These are phyloP conservation scores for Citrus hindsii DNA, from an alignment of 345 rosid genomes.

Conservation along the genomic window DNA sequence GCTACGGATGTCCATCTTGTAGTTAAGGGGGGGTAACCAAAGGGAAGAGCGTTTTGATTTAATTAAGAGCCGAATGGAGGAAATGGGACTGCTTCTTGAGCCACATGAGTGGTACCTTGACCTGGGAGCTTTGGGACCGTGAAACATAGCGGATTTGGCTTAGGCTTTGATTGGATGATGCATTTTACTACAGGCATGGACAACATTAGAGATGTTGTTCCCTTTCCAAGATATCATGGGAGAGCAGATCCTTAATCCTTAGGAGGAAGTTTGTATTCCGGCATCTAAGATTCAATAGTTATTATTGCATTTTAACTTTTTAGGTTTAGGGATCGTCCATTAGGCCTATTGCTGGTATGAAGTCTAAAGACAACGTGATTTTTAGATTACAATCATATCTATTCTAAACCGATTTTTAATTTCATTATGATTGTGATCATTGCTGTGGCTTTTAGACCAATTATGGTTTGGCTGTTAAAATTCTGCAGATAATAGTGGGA, in stretches of 20 bases:
- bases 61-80: slow-evolving; percentile 57
- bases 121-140: slow-evolving; percentile 80
- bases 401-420: no score
- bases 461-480: no score
- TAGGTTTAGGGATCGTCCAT: no score
- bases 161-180: slow-evolving; percentile 89
- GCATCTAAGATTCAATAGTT: neutral
- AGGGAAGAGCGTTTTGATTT: slow-evolving; percentile 79
- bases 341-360: no score
- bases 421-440: no score
- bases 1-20: slow-evolving; percentile 53
- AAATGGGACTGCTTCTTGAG: slow-evolving; percentile 68
- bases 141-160: slow-evolving; percentile 84
- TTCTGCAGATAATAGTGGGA: no score
- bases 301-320: neutral
- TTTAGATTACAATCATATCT: no score
- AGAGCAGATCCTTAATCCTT: slow-evolving; percentile 74
- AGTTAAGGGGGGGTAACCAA: slow-evolving; percentile 64
- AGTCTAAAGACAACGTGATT: no score
- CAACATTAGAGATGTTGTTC: slow-evolving; percentile 86
- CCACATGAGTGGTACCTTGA: slow-evolving; percentile 95
- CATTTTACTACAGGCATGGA: slow-evolving; percentile 88
- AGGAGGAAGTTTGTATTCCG: neutral
- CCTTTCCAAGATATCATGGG: slow-evolving; percentile 91
- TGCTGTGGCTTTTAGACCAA: no score